Evolutionary conservation across 2,329 filamentous ascomycete genomes (phyloP).

Genomic region (Penicillium sp.): DNA sequence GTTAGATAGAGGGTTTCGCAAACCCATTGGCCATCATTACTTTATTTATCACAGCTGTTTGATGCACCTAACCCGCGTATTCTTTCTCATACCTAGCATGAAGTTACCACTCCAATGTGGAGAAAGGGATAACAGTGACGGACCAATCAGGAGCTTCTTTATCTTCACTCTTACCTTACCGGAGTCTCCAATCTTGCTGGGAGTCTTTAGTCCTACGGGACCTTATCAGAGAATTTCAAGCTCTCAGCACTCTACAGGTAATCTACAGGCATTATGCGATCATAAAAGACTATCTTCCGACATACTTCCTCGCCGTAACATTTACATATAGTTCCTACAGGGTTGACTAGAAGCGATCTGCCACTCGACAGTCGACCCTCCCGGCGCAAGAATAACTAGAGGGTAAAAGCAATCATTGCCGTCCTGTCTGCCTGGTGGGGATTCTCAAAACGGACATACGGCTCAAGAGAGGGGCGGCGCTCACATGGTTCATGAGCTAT

Average conservation of each 20-base stretch:
- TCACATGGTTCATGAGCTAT: constrained; percentile 2
- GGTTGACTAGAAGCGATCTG: too few species aligned
- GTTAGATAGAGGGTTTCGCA: too few species aligned
- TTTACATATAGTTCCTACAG: background rate
- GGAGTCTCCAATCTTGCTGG: background rate
- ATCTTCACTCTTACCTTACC: background rate
- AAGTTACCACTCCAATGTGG: constrained; percentile 2
- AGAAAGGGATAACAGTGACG: constrained; percentile 3
- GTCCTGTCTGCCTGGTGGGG: background rate
- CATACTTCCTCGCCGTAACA: constrained; percentile 5
- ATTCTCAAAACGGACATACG: background rate
- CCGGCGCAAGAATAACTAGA: background rate
- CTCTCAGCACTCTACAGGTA: background rate
- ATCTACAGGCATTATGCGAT: constrained; percentile 3
- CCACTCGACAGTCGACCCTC: background rate
- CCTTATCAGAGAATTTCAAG: too few species aligned
- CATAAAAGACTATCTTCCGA: constrained; percentile 5
- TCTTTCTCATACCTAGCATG: background rate
- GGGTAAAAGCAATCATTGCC: background rate
- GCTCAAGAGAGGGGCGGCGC: background rate
- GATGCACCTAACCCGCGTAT: too few species aligned
- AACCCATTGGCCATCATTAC: too few species aligned
- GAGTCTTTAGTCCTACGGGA: background rate
- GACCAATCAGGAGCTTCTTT: background rate
- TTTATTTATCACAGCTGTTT: too few species aligned